Evolutionary conservation across 129 eudicot genomes (phyloP), one percentile per base, ranked within the genome.

Genomic region (Silybum marianum): DNA sequence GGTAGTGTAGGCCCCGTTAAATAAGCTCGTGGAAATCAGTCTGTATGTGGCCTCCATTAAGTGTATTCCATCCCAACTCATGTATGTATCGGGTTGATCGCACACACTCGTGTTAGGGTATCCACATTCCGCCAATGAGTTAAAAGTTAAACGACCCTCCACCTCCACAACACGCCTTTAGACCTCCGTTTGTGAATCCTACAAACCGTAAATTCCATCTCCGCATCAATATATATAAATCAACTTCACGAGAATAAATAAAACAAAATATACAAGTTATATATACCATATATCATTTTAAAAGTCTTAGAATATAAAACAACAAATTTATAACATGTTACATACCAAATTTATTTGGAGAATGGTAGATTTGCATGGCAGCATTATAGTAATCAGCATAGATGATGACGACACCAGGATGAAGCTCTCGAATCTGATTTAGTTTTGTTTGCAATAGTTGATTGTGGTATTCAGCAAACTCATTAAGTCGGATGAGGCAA

Each of bases 361-460:
- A 16, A 38, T 21, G 30, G 25, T 79, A 83, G 18, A 19, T 30
- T 12, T 11, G 77, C 21, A n/a, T 14, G 30, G 76, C 80, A 6
- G 81, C 84, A 24, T 80, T 74, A 78, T 85, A 85, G 58, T 80
- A 74, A 32, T 85, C 85, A 6, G 67, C 88, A 62, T 85, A 85
- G 23, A 58, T 22, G 39, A 80, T 40, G 4, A 26, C 40, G 0
- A 58, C 60, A 62, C 69, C 28, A 6, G 69, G 73, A 54, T 25
- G 71, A 22, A 80, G 68, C 5, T 30, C 26, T 6, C 34, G 69
- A 2, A 85, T 30, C 26, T 22, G 39, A 22, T 46, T 24, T 2
- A 85, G 16, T 34, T 72, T 67, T 26, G 46, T 13, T 69, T 69
- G 77, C 21, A 85, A 66, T 11, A 28, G 75, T 26, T 48, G 16